phyloP scores from a whole-genome alignment of 2,329 filamentous ascomycete species.

The Alternaria sp. region DNA sequence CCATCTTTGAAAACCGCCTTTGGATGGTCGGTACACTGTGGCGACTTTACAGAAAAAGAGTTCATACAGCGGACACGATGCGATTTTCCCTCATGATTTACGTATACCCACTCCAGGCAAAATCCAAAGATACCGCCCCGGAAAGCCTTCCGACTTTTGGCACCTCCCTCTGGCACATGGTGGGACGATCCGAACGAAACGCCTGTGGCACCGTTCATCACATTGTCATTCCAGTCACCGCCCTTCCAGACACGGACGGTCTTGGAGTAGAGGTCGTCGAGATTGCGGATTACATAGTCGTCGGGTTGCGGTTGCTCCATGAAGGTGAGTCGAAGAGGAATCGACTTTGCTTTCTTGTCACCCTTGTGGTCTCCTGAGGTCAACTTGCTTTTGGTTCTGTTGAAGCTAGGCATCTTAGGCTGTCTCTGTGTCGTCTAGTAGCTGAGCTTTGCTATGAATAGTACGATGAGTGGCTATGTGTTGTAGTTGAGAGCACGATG shows the following conservation, averaged over 20 bases:
- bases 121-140: background rate
- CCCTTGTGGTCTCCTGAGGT: background rate
- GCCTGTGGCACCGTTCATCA: conserved; percentile 3
- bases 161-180: conserved; percentile 3
- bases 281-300: background rate
- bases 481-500: background rate
- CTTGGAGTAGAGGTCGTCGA: background rate
- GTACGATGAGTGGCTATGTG: background rate
- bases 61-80: conserved; percentile 13
- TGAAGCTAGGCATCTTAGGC: background rate
- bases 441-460: background rate
- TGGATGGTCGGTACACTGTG: conserved; percentile 5
- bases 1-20: conserved; percentile 14
- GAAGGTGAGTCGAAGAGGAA: background rate
- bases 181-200: background rate
- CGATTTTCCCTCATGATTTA: background rate
- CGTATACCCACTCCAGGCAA: conserved; percentile 14
- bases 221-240: background rate
- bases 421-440: background rate
- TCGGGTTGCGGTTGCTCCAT: background rate
- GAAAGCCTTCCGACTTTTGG: conserved; percentile 9
- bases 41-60: conserved; percentile 7
- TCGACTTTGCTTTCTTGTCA: background rate
- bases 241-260: conserved; percentile 1
- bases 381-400: background rate